A percentile compares a stretch with the other conserved stretches of the same genome.
Evolutionary conservation across 805 yeast species (phyloP).

Genomic region (Spathaspora gorwiae): DNA sequence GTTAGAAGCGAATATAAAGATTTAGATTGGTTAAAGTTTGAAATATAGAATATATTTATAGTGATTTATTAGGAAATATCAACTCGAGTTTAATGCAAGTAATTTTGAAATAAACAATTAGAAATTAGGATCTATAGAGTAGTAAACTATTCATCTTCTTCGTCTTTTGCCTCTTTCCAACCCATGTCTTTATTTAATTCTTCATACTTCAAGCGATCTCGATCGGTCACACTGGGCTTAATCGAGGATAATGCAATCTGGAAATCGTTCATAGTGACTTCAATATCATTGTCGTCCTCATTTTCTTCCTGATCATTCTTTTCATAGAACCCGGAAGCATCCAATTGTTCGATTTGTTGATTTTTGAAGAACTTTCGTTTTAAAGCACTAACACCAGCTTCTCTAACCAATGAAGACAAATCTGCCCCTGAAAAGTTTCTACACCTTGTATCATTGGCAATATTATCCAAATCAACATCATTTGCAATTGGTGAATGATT

Average conservation of each 20-base stretch:
- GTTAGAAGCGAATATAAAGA: constrained; percentile 13
- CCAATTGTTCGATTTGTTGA: constrained; percentile 35
- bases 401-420: constrained; percentile 83
- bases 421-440: constrained; percentile 95
- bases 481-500: constrained; percentile 71
- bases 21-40: constrained; percentile 25
- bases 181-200: constrained; percentile 69
- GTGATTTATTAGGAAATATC: too few relatives aligned
- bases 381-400: constrained; percentile 87
- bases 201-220: constrained; percentile 75
- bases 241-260: constrained; percentile 65
- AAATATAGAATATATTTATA: constrained; percentile 9
- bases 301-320: constrained; percentile 15
- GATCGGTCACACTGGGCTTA: constrained; percentile 86
- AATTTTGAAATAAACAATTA: too few relatives aligned
- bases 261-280: constrained; percentile 66
- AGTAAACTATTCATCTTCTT: neutral
- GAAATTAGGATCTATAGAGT: too few relatives aligned
- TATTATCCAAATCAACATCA: constrained; percentile 53
- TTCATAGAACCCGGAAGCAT: constrained; percentile 26
- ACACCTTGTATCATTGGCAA: constrained; percentile 77
- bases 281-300: constrained; percentile 32
- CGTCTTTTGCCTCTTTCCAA: constrained; percentile 49
- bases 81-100: too few relatives aligned
- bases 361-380: constrained; percentile 62